Evolutionary conservation across 164 flowering plant species (phyloP), one percentile per base, ranked within the genome.

Genomic region (Tetrastigma voinierianum): DNA sequence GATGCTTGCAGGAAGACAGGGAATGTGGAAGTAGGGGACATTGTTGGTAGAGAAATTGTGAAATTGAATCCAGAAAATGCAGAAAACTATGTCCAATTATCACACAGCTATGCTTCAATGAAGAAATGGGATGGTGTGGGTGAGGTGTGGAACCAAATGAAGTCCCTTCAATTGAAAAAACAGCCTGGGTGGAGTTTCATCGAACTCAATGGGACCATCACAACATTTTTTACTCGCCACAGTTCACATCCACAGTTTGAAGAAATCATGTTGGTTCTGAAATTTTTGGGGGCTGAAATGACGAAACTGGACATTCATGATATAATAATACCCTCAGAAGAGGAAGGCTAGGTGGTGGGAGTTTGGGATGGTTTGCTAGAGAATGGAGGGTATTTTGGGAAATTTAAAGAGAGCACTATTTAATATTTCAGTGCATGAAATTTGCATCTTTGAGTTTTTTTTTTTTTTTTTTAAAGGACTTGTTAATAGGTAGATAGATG

Each of bases 111-210:
- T 80, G 96, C 96, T 65, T 80, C 93, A 20, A 70, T 78, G 81
- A 76, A 74, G 40, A 81, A 74, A 75, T 91, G 97, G 97, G 87
- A 85, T 61, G 84, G 82, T 1, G 87, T 85, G 51, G 84, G 84
- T 43, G 82, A 88, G 70, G 78, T 81, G 9, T 87, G 81, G 93
- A 73, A 67, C 59, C 85, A 86, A 68, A 89, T 91, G 93, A 85
- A 82, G 70, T 77, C 85, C 53, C 78, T 85, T 60, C 92, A 93
- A 25, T 66, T 89, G 73, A 86, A 71, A 67, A 91, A 90, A 62
- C 69, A 78, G 48, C 96, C 97, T 4, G 96, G 89, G 19, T 91
- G 97, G 97, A 91, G 97, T 68, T 84, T 62, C 54, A 79, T 91
- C 64, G 94, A 89, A 57, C 59, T 82, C 51, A 79, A 84, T 65